Base-by-base conservation (phyloP, 352 stramenopile genomes). In the Thalassiosira hispida region DNA sequence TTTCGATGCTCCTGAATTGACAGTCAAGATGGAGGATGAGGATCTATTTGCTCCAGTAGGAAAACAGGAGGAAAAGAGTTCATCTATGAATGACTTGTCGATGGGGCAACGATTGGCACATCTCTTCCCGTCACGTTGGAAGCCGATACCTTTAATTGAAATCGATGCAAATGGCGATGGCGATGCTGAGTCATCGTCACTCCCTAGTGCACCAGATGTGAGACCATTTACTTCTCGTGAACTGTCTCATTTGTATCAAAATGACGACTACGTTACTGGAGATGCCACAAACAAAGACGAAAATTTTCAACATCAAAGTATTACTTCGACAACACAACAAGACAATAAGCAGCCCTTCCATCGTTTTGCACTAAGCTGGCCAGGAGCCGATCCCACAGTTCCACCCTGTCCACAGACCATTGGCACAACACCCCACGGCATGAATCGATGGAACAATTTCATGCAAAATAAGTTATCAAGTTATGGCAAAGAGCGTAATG, bases 401-500 rank as follows among this genome's bases (percentile, higher is more conserved):
- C 47, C 63, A 59, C 83, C 83, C 14, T 88, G 73, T 53, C 12
- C 23, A 27, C 86, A 90, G 35, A 92, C 86, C 8, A 77, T 87
- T 42, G 86, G 86, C 14, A 85, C 79, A 0, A 33, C 55, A 3
- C 22, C 18, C 35, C 25, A 67, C 8, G 84, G 65, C 0, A 79
- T 78, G 61, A 8, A 42, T 20, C 57, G 86, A 33, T 91, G 86
- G 86, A 83, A 78, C 42, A 31, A 18, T 2, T 92, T 82, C 63
- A 38, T 89, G 0, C 46, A 68, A 49, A 72, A 69, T 63, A 25
- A 23, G 63, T 70, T 90, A 1, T 40, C 53, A 9, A 1, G 72
- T 7, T 92, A 92, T 53, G 84, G 62, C n/a, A 85, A 83, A 63
- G 53, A 61, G 51, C 49, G 84, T 5, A 92, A 91, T 65, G 38